Base-by-base conservation (phyloP, 2,329 filamentous ascomycete genomes). In the Scorias spongiosa region DNA sequence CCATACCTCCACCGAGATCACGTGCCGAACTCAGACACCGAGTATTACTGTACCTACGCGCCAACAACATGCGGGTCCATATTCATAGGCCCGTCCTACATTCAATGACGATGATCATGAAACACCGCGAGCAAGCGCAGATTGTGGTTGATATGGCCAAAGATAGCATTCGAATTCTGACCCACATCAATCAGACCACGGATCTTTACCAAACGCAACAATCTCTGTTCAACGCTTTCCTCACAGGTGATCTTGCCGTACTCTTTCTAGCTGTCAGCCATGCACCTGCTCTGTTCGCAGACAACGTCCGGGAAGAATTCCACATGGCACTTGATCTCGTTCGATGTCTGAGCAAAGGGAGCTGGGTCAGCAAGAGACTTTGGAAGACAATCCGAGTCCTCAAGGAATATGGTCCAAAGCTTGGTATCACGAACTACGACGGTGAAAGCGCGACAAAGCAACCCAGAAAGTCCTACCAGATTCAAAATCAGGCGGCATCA, bases 51-150 rank as follows among this genome's bases (percentile, higher is more conserved):
- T 91, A 93, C 58, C 68, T 95, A 12, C 78, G 88, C 34, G 76
- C 86, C 37, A 95, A 94, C 54, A 87, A 93, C 66, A 84, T 93
- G 65, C 81, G 88, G 5, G 91, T 88, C 46, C 78, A 86, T 59
- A 83, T 95, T 26, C 88, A 93, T 60, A 84, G 86, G 0, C 87
- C 87, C 0, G 80, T 94, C 2, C 67, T 96, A 8, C 85, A 94
- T 60, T 89, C 82, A 14, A 78, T 84, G 2, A 82, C 78, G 10
- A 88, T 80, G 54, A 95, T 95, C 54, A 76, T 82, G 64, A 75
- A 81, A 45, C 81, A 93, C 57, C 72, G 80, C 42, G 64, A 68
- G 4, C 79, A 84, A 49, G 87, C 87, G 2, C 78, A 84, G 54
- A 82, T 74, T 0, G 81, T 77, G 0, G 80, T 87, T 28, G 78